Evolutionary conservation across 345 rosid genomes (phyloP), one percentile per base, ranked within the genome.

Genomic region (Ceriops tagal): DNA sequence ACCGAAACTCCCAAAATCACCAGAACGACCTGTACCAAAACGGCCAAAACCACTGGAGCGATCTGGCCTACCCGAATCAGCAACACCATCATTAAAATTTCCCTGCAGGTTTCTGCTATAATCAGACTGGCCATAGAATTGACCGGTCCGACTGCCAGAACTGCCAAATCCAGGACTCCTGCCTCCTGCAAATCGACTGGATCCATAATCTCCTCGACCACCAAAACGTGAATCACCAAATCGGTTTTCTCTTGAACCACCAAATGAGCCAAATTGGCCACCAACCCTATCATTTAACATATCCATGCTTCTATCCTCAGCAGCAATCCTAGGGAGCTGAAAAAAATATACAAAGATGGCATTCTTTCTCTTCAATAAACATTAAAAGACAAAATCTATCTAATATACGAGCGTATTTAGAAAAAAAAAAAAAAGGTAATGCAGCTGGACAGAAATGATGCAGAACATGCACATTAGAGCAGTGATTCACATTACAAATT

Each of bases 261-360:
- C 59, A 56, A 56, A 24, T 22, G 77, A 77, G 68, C 77, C 77
- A 64, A 65, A 71, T 61, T 81, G 86, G 68, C 78, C 66, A 8
- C 77, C 64, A 19, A 80, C 80, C 70, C 83, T 76, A 61, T 79
- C 81, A 67, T 61, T 71, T 6, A 47, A 56, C 82, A 86, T 83
- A 68, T 84, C 83, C 35, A 35, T 72, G 46, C 73, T 76, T 71
- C 78, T 86, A 69, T 80, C 85, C 58, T 85, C 90, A 64, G 63
- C 85, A 26, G 81, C 65, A 15, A 92, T 83, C 74, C 75, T 88
- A 37, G 96, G 91, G 51, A 92, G 90, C 98, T 92, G 88, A 71
- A 70, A 56, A 56, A 56, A 71, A 24, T 52, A 77, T 64, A 37
- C 18, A 62, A 60, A 71, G 19, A 37, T 5, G 22, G 10, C 24